phyloP scores from a whole-genome alignment of 306 rosid genomes.

The Castanea mollissima region DNA sequence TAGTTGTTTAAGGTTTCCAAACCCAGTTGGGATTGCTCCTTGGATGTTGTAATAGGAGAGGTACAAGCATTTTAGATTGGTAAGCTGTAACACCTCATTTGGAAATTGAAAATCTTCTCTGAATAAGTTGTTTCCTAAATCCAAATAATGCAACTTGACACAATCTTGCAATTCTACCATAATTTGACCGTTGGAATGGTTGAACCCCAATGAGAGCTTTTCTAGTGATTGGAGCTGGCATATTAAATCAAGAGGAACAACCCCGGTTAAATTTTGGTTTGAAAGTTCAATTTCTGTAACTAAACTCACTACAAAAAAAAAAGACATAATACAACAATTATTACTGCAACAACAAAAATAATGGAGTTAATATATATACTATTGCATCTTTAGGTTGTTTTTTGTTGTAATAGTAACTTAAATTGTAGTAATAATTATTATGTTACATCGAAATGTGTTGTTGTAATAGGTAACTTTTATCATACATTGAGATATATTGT shows the following conservation, averaged over 20 bases:
- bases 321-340: too few relatives aligned
- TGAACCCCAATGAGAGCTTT: slow-evolving; percentile 63
- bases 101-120: slow-evolving; percentile 53
- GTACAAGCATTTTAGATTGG: slow-evolving; percentile 57
- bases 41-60: slow-evolving; percentile 53
- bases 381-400: too few relatives aligned
- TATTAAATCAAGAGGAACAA: slow-evolving; percentile 53
- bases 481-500: too few relatives aligned
- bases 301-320: not conserved
- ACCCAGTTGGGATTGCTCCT: slow-evolving; percentile 58
- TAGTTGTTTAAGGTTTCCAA: slow-evolving; percentile 67
- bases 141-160: slow-evolving; percentile 47
- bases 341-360: too few relatives aligned
- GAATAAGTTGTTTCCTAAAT: slow-evolving; percentile 68
- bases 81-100: slow-evolving; percentile 34
- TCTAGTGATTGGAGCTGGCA: slow-evolving; percentile 57
- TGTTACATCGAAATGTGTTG: too few relatives aligned
- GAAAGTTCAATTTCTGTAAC: slow-evolving; percentile 64
- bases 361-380: too few relatives aligned
- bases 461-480: too few relatives aligned
- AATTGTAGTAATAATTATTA: too few relatives aligned
- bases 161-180: slow-evolving; percentile 57
- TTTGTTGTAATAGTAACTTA: too few relatives aligned
- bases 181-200: slow-evolving; percentile 39
- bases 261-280: slow-evolving; percentile 39